These are phyloP conservation scores for Leucocoprinus birnbaumii DNA, from an alignment of 768 basidiomycete genomes.

Conservation along the genomic window DNA sequence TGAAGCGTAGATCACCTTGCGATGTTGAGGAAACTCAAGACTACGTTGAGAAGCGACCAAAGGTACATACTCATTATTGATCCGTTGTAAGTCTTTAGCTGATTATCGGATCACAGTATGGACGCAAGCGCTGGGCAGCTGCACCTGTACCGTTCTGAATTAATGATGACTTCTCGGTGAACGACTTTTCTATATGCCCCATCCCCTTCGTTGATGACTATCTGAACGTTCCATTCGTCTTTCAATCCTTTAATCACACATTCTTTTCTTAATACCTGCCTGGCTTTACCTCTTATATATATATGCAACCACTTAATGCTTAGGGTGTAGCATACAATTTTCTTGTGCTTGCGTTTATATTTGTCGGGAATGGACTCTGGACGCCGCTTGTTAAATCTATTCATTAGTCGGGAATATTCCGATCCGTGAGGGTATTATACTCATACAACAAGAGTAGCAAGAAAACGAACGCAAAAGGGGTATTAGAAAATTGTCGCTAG, in stretches of 20 bases:
- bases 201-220: background rate
- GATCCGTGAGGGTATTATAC: background rate
- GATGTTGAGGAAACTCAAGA: conserved; percentile 19
- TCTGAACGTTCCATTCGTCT: background rate
- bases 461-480: background rate
- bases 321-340: background rate
- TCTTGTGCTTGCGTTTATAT: background rate
- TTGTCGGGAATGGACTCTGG: background rate
- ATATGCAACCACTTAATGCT: background rate
- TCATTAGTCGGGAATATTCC: background rate
- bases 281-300: no score
- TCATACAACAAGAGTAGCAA: conserved; percentile 1
- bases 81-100: background rate
- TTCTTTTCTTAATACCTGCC: no score
- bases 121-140: conserved; percentile 16
- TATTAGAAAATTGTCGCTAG: conserved; percentile 59
- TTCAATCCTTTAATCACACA: background rate
- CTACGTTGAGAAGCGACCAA: conserved; percentile 35
- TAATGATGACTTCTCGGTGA: background rate
- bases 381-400: background rate
- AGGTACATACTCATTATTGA: conserved; percentile 20
- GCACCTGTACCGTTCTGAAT: background rate
- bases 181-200: background rate
- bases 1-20: conserved; percentile 25
- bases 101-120: conserved; percentile 12